Conservation (phyloP, 495 filamentous ascomycete genomes). For the Penicillium longicatenatum region DNA sequence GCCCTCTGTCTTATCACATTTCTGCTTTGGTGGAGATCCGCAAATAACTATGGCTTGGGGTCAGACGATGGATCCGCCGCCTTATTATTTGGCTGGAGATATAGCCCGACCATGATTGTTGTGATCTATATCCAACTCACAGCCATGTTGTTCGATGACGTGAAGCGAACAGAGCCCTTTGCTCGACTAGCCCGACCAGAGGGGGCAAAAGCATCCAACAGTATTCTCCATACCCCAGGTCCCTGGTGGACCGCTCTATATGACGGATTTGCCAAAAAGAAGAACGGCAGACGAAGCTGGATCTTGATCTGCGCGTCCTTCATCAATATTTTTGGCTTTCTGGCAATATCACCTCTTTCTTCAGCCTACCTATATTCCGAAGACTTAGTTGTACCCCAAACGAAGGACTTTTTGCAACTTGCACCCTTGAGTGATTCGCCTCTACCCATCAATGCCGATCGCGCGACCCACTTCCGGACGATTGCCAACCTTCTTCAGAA, state of each 20-base stretch:
- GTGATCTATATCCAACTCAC: slow-evolving; percentile 35
- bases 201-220: slow-evolving; percentile 23
- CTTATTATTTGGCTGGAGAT: slow-evolving; percentile 35
- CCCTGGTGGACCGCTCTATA: slow-evolving; percentile 32
- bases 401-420: slow-evolving; percentile 23
- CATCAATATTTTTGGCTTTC: slow-evolving; percentile 34
- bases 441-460: slow-evolving; percentile 19
- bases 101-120: slow-evolving; percentile 33
- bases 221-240: slow-evolving; percentile 26
- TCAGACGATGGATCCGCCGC: slow-evolving; percentile 28
- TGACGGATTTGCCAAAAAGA: slow-evolving; percentile 27
- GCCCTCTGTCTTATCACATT: slow-evolving; percentile 14
- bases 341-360: slow-evolving; percentile 37
- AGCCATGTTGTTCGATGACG: slow-evolving; percentile 29
- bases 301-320: slow-evolving; percentile 29
- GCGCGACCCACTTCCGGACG: slow-evolving; percentile 32
- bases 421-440: slow-evolving; percentile 11
- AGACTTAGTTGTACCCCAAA: slow-evolving; percentile 22
- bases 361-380: slow-evolving; percentile 32
- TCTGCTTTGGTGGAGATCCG: slow-evolving; percentile 21
- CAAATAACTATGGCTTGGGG: slow-evolving; percentile 30
- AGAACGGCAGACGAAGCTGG: slow-evolving; percentile 26
- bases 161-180: slow-evolving; percentile 37
- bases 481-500: slow-evolving; percentile 36
- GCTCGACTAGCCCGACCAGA: slow-evolving; percentile 32